A percentile compares a stretch with the other conserved stretches of the same genome.
Evolutionary conservation across 2,329 filamentous ascomycete genomes (phyloP).

Genomic region (Arthrinium puccinioides): DNA sequence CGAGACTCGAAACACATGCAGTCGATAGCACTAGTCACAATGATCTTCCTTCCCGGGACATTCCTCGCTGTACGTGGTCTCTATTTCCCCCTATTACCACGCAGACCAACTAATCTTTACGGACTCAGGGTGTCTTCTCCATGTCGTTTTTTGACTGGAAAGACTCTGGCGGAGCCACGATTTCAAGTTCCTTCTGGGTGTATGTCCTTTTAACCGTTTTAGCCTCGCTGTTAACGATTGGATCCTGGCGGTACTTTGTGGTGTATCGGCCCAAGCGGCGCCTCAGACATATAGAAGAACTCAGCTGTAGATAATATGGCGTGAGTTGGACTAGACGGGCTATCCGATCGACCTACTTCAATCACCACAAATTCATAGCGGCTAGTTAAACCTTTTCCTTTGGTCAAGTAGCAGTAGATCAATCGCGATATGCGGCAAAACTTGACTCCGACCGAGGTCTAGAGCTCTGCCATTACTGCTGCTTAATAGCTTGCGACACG

Average conservation of each 20-base stretch:
- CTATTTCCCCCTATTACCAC: background rate
- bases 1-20: conserved; percentile 21
- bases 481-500: too few relatives aligned
- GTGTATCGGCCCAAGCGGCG: background rate
- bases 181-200: conserved; percentile 16
- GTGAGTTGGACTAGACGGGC: too few relatives aligned
- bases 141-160: conserved; percentile 18
- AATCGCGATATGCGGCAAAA: too few relatives aligned
- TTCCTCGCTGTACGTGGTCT: conserved; percentile 17
- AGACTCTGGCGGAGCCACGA: background rate
- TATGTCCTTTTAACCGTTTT: conserved; percentile 8
- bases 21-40: conserved; percentile 21
- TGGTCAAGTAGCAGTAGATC: too few relatives aligned
- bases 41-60: conserved; percentile 24
- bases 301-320: too few relatives aligned
- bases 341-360: too few relatives aligned
- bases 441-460: too few relatives aligned
- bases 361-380: too few relatives aligned
- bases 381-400: too few relatives aligned
- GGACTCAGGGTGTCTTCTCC: conserved; percentile 16
- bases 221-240: conserved; percentile 6
- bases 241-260: conserved; percentile 9
- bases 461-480: too few relatives aligned
- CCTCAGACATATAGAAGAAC: too few relatives aligned
- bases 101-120: background rate